These are phyloP conservation scores for Penicillium macrosclerotiorum DNA, from an alignment of 495 filamentous ascomycete species.

Conservation along the genomic window DNA sequence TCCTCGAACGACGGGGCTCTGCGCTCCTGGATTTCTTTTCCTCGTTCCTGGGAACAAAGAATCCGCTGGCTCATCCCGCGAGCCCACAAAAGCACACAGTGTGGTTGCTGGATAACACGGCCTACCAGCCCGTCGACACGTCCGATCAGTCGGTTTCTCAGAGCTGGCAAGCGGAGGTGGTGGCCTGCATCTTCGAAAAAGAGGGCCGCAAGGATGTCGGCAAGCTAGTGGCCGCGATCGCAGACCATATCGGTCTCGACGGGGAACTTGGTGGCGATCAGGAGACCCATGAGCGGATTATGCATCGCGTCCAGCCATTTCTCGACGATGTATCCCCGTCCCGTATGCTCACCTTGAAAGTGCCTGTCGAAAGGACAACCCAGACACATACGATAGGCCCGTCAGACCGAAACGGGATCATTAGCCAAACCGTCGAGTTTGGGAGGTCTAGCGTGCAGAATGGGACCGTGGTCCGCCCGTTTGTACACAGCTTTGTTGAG, in stretches of 20 bases:
- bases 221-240: slow-evolving; percentile 66
- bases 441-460: slow-evolving; percentile 31
- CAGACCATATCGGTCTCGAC: slow-evolving; percentile 67
- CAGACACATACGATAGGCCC: slow-evolving; percentile 62
- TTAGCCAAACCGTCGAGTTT: slow-evolving; percentile 52
- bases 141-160: slow-evolving; percentile 25
- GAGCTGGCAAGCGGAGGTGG: slow-evolving; percentile 75
- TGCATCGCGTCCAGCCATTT: slow-evolving; percentile 70
- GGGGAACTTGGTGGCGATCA: slow-evolving; percentile 55
- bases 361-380: slow-evolving; percentile 39
- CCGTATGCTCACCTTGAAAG: slow-evolving; percentile 57
- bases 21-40: slow-evolving; percentile 26
- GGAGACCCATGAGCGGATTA: slow-evolving; percentile 62
- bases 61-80: slow-evolving; percentile 30
- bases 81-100: slow-evolving; percentile 60
- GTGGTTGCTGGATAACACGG: slow-evolving; percentile 91
- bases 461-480: slow-evolving; percentile 32
- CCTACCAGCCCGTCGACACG: slow-evolving; percentile 52
- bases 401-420: slow-evolving; percentile 67
- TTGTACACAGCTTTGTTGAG: slow-evolving; percentile 35
- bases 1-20: slow-evolving; percentile 28
- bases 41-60: slow-evolving; percentile 29
- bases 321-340: slow-evolving; percentile 71
- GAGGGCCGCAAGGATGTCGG: slow-evolving; percentile 63
- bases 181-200: slow-evolving; percentile 74